Percentiles rank a stretch among this genome's conserved stretches.
Evolutionary conservation across 768 basidiomycete genomes (phyloP).

Genomic region (Austroboletus eburneus): DNA sequence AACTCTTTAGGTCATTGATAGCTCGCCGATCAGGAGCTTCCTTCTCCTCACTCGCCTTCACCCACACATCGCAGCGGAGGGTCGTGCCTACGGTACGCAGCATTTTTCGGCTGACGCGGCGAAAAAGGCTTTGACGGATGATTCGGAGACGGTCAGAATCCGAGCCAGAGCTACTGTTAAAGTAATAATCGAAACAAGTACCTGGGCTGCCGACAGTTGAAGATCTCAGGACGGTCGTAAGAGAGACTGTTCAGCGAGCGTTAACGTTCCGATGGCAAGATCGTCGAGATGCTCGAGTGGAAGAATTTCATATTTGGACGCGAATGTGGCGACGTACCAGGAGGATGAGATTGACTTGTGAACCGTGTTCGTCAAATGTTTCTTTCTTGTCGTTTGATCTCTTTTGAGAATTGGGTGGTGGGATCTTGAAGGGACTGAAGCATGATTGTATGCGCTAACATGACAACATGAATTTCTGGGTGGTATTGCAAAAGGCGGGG

Average conservation of each 20-base stretch:
- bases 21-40: too few species aligned
- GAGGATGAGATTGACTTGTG: too few species aligned
- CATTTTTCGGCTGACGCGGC: too few species aligned
- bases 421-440: conserved; percentile 61
- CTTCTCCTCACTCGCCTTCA: too few species aligned
- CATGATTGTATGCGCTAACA: conserved; percentile 47
- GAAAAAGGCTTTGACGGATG: conserved; percentile 23
- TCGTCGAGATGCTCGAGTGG: conserved; percentile 61
- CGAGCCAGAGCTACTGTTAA: conserved; percentile 30
- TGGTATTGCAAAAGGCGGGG: too few species aligned
- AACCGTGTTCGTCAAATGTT: too few species aligned
- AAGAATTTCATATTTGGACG: too few species aligned
- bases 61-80: too few species aligned
- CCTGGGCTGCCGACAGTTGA: conserved; percentile 57
- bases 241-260: conserved; percentile 63
- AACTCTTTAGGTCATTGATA: too few species aligned
- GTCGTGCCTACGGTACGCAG: too few species aligned
- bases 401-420: conserved; percentile 24
- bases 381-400: too few species aligned
- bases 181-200: conserved; percentile 8
- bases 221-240: conserved; percentile 68
- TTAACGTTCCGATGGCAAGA: conserved; percentile 64
- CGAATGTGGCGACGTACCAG: too few species aligned
- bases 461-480: conserved; percentile 62
- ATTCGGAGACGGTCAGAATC: conserved; percentile 54